Evolutionary conservation across 495 filamentous ascomycete species (phyloP).

Genomic region (Lophiostoma macrostomum): DNA sequence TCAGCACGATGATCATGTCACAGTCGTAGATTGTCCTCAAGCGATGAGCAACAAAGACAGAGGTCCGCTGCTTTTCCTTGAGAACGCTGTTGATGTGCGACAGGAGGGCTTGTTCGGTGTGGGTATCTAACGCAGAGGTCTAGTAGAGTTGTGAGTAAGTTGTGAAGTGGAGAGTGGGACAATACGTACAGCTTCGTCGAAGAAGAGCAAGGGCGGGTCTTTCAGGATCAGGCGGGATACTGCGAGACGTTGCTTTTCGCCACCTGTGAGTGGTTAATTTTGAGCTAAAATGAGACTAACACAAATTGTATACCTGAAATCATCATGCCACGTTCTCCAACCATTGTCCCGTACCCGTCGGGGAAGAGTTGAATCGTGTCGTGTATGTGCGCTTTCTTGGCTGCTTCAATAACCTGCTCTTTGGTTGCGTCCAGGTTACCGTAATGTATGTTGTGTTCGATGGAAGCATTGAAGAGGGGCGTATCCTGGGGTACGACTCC

Average conservation of each 20-base stretch:
- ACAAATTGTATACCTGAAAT: constrained; percentile 58
- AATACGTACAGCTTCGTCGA: constrained; percentile 84
- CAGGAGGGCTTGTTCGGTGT: constrained; percentile 89
- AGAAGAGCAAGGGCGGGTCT: constrained; percentile 89
- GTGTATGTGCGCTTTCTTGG: constrained; percentile 78
- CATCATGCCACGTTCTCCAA: constrained; percentile 97
- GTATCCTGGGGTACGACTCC: constrained; percentile 98
- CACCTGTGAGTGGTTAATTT: constrained; percentile 44
- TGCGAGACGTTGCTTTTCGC: constrained; percentile 92
- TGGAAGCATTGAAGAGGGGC: constrained; percentile 91
- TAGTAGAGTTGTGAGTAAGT: constrained; percentile 33
- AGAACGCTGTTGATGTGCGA: constrained; percentile 92
- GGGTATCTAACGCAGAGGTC: constrained; percentile 91
- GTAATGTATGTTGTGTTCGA: constrained; percentile 93
- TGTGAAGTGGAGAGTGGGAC: not conserved
- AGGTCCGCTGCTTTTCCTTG: constrained; percentile 82
- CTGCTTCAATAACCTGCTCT: constrained; percentile 70
- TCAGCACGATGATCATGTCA: constrained; percentile 85
- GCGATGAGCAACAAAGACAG: constrained; percentile 90
- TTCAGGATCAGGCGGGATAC: constrained; percentile 85
- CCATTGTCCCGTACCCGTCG: constrained; percentile 85
- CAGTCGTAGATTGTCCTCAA: constrained; percentile 92
- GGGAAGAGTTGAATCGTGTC: constrained; percentile 74
- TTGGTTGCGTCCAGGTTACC: constrained; percentile 76
- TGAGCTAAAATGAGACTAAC: not conserved